Evolutionary conservation across 345 rosid species (phyloP).

Genomic region (Sonneratia caseolaris): DNA sequence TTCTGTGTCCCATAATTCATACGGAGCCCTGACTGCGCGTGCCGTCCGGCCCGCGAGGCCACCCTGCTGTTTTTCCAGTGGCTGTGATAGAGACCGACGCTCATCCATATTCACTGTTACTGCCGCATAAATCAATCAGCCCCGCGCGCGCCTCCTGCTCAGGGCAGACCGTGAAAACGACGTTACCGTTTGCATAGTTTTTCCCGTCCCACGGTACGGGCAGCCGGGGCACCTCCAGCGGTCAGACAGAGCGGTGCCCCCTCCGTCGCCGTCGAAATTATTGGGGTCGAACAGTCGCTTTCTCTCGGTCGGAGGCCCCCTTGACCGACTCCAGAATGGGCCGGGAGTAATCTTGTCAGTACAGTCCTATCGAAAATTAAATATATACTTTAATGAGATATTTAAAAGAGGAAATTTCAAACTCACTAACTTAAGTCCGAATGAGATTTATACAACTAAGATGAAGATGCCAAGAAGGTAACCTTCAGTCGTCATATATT

Average conservation of each 20-base stretch:
- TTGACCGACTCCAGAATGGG: neutral
- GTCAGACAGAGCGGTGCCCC: neutral
- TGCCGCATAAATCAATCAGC: neutral
- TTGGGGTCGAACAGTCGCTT: neutral
- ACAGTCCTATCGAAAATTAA: too few species aligned
- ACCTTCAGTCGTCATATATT: too few species aligned
- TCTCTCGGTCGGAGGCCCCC: neutral
- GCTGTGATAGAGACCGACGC: neutral
- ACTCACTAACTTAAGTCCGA: too few species aligned
- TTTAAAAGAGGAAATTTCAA: too few species aligned
- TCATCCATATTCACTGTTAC: neutral
- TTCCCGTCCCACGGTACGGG: neutral
- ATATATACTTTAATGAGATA: too few species aligned
- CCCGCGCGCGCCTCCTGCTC: neutral
- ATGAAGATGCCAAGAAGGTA: too few species aligned
- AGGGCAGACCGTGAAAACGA: neutral
- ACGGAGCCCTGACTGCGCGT: constrained; percentile 46
- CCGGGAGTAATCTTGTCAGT: too few species aligned
- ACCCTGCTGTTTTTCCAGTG: neutral
- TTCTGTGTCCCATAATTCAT: neutral
- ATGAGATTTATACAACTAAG: too few species aligned
- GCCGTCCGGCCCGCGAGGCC: constrained; percentile 59
- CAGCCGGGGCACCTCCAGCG: neutral
- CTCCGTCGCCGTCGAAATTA: neutral
- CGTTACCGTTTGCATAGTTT: neutral